Base-by-base conservation (phyloP, 2,329 filamentous ascomycete species). In the Rhynchosporium agropyri region DNA sequence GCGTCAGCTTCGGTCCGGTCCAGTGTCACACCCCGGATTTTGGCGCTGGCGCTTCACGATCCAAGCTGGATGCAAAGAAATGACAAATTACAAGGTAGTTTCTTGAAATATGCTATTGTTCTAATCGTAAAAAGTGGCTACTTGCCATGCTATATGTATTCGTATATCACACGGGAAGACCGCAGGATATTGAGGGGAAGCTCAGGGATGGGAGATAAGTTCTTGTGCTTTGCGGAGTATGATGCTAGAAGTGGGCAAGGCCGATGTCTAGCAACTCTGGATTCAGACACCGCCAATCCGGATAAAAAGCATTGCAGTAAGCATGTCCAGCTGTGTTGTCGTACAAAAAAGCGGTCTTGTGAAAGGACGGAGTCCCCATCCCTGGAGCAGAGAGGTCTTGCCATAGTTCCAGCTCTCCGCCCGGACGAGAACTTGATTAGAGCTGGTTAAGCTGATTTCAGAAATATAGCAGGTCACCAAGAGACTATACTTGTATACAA, bases 291-390 rank as follows among this genome's bases (percentile, higher is more conserved):
- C 54, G 54, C 29, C 54, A 38, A 5, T 45, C 42, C 28, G 29
- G 12, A 33, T 8, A 31, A 12, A 46, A 20, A 36, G 33, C 33
- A 36, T 36, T 10, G 9, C 33, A 36, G 33, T 26, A 38, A 53
- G n/a, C 46, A 45, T 29, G 48, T 40, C 59, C 42, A 57, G 26
- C 10, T 33, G 54, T 58, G 31, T 29, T 49, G n/a, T 28, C 31
- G 45, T 49, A 29, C 56, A 50, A 45, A 7, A 3, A 10, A 7
- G 36, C 57, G 61, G 48, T 59, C 64, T 63, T 63, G 66, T 66
- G 64, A 65, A 65, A 65, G 56, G 48, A 62, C 64, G 64, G 63
- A 60, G 58, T 45, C 38, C 13, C 36, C 38, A 6, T 10, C 33
- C 33, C 9, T 10, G 9, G 33, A 10, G 5, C 33, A 36, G 15